Evolutionary conservation across 1,139 yeast species (phyloP).

Genomic region (Eremothecium sinecaudum): DNA sequence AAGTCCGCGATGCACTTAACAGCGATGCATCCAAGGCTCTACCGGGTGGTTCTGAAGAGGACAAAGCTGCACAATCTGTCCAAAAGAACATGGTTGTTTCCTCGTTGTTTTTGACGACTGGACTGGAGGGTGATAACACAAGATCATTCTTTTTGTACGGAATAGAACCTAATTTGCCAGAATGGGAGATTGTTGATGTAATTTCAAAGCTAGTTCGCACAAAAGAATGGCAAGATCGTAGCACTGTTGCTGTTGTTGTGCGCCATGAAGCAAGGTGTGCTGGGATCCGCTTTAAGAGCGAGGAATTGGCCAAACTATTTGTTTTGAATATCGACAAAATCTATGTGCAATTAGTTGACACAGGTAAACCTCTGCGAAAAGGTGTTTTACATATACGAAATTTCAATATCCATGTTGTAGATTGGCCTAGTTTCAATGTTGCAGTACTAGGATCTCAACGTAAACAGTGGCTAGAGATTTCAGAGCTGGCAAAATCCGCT

Average conservation of each 20-base stretch:
- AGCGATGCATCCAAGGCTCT: not conserved
- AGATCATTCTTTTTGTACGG: conserved; percentile 22
- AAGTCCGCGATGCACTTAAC: conserved; percentile 11
- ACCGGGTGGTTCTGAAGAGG: not conserved
- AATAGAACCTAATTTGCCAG: conserved; percentile 23
- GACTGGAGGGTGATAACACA: conserved; percentile 1
- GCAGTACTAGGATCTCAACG: conserved; percentile 6
- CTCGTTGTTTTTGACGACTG: too few relatives aligned
- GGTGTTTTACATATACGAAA: conserved; percentile 7
- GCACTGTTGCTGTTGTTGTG: conserved; percentile 17
- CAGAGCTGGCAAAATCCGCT: not conserved
- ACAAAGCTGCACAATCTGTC: conserved; percentile 11
- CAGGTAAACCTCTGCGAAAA: conserved; percentile 5
- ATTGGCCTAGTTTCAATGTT: conserved; percentile 8
- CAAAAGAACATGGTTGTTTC: conserved; percentile 10
- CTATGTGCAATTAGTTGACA: not conserved
- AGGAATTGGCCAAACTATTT: conserved; percentile 15
- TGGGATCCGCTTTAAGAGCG: conserved; percentile 18
- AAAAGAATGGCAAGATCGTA: conserved; percentile 20
- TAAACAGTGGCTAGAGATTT: conserved; percentile 2
- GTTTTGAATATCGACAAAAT: conserved; percentile 2
- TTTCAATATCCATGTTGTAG: conserved; percentile 7
- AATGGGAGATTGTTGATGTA: conserved; percentile 23
- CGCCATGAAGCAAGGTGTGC: conserved; percentile 27
- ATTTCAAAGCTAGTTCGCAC: conserved; percentile 14